Evolutionary conservation across 305 asterid species (phyloP).

Genomic region (Petunia hybrid): DNA sequence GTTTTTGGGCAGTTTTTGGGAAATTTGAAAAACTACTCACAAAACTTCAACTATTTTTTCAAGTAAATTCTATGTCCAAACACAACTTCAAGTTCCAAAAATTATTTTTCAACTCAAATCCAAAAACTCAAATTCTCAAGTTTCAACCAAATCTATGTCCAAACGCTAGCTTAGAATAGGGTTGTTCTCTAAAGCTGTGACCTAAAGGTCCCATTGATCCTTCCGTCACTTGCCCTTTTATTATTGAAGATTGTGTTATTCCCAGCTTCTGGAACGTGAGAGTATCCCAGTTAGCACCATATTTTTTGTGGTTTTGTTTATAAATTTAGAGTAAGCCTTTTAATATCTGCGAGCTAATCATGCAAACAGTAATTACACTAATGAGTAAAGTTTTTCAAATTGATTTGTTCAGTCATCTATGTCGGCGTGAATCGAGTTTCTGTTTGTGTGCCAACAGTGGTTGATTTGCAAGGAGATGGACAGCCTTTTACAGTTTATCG

Average conservation of each 20-base stretch:
- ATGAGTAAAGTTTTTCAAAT: not conserved
- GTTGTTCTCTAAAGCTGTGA: not conserved
- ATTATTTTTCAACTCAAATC: no score
- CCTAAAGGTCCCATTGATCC: not conserved
- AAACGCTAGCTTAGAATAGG: no score
- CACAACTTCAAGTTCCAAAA: no score
- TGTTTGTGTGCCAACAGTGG: not conserved
- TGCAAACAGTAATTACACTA: not conserved
- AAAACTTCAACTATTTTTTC: no score
- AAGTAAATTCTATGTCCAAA: no score
- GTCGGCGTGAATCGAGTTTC: not conserved
- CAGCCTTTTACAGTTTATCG: not conserved
- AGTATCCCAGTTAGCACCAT: not conserved
- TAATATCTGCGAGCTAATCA: not conserved
- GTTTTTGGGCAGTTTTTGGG: no score
- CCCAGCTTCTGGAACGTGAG: slow-evolving; percentile 11
- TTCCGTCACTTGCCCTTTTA: not conserved
- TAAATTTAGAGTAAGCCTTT: not conserved
- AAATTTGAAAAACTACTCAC: no score
- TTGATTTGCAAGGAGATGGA: not conserved
- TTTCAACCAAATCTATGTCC: no score
- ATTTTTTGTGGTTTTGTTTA: not conserved
- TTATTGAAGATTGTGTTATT: not conserved
- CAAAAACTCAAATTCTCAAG: no score
- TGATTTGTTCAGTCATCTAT: not conserved